These are phyloP conservation scores for Amanita inopinata DNA, from an alignment of 768 basidiomycete genomes.

Conservation along the genomic window DNA sequence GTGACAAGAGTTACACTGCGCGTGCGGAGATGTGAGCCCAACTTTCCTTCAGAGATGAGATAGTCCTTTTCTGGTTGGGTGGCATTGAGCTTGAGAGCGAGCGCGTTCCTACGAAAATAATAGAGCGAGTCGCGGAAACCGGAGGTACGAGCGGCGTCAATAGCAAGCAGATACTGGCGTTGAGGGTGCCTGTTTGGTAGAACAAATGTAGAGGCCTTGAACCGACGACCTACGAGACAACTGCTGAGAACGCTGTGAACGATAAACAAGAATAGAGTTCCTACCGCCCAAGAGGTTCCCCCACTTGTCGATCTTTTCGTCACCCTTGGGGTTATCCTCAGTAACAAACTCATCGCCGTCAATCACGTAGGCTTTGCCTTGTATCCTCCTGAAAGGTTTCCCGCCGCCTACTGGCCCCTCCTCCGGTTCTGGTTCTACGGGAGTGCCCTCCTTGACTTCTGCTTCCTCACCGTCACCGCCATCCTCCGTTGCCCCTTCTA, in stretches of 20 bases:
- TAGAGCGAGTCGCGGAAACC: constrained; percentile 98
- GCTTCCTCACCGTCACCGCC: constrained; percentile 28
- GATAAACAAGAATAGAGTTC: constrained; percentile 17
- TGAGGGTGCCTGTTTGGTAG: constrained; percentile 79
- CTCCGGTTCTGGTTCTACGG: constrained; percentile 22
- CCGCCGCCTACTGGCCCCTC: constrained; percentile 42
- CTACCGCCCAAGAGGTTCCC: constrained; percentile 81
- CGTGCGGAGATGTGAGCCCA: constrained; percentile 82
- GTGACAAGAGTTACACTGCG: constrained; percentile 91
- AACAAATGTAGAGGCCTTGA: constrained; percentile 85
- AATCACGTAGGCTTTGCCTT: constrained; percentile 66
- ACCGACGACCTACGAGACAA: constrained; percentile 55
- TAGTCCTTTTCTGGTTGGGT: constrained; percentile 88
- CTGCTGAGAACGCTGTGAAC: constrained; percentile 5
- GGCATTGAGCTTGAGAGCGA: constrained; percentile 86
- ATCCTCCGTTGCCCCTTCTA: constrained; percentile 23
- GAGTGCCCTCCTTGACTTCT: constrained; percentile 27
- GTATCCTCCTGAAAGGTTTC: constrained; percentile 65
- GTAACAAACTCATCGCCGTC: constrained; percentile 87
- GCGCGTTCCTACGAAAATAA: constrained; percentile 87
- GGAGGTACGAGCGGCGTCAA: constrained; percentile 92
- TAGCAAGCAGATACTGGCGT: constrained; percentile 88
- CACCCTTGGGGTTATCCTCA: constrained; percentile 75
- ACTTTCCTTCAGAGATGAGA: constrained; percentile 80
- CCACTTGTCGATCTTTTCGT: constrained; percentile 81